phyloP scores from a whole-genome alignment of 495 filamentous ascomycete genomes.

The Trichoderma reesei region DNA sequence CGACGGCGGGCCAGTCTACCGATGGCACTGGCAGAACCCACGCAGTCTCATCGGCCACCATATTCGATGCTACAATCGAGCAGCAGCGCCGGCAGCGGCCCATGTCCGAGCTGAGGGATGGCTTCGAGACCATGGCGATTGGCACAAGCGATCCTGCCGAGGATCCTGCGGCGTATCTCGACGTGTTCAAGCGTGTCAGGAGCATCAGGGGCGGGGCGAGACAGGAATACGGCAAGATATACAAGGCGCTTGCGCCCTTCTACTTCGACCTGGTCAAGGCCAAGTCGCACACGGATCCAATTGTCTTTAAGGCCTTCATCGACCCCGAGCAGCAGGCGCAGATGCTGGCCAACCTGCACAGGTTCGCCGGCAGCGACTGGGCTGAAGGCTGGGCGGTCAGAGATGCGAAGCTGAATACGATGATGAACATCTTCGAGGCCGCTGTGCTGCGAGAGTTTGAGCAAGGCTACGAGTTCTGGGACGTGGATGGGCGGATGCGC shows the following conservation, averaged over 20 bases:
- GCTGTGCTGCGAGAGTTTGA: conserved; percentile 87
- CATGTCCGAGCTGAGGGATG: conserved; percentile 39
- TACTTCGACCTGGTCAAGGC: conserved; percentile 71
- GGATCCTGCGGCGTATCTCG: conserved; percentile 52
- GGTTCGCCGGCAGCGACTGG: conserved; percentile 73
- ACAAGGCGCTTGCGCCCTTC: conserved; percentile 76
- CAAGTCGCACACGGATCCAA: conserved; percentile 65
- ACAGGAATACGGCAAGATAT: conserved; percentile 84
- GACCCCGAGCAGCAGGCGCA: conserved; percentile 83
- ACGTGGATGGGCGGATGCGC: conserved; percentile 80
- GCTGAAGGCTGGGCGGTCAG: conserved; percentile 62
- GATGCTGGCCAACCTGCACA: conserved; percentile 69
- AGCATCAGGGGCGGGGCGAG: conserved; percentile 82
- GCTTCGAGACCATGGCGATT: conserved; percentile 58
- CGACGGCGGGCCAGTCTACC: neutral
- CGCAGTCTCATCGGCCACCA: conserved; percentile 25
- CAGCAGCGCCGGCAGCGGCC: conserved; percentile 39
- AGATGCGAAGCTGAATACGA: conserved; percentile 58
- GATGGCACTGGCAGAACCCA: neutral
- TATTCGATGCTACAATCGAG: conserved; percentile 60
- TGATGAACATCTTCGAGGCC: conserved; percentile 79
- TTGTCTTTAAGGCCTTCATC: conserved; percentile 75
- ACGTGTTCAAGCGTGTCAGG: conserved; percentile 53
- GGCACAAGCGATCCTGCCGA: conserved; percentile 21
- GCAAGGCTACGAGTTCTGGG: conserved; percentile 78